These are phyloP conservation scores for Erodium chrysanthum DNA, from an alignment of 441 rosid genomes.

Conservation along the genomic window DNA sequence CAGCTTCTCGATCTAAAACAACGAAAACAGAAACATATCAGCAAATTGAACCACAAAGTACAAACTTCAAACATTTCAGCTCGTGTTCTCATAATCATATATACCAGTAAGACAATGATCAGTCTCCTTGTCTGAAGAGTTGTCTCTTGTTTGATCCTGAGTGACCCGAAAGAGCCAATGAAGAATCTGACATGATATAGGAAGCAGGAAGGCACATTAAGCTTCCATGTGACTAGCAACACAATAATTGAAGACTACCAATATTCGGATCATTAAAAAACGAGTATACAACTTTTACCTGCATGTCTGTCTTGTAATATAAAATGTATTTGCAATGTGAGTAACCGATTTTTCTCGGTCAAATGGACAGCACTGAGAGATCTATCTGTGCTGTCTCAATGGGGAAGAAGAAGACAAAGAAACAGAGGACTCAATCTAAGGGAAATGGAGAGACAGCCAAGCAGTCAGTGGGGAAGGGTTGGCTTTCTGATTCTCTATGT, in stretches of 20 bases:
- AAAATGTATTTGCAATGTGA: background rate
- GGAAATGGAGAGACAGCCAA: conserved; percentile 33
- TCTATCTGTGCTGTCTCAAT: conserved; percentile 39
- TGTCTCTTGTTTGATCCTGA: conserved; percentile 24
- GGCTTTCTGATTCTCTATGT: conserved; percentile 26
- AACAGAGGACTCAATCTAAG: conserved; percentile 24
- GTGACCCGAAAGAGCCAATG: conserved; percentile 39
- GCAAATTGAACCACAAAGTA: background rate
- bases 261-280: background rate
- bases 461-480: conserved; percentile 30
- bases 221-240: conserved; percentile 13
- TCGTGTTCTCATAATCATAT: too few species aligned
- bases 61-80: background rate
- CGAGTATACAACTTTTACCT: background rate
- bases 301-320: conserved; percentile 5
- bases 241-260: background rate
- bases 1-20: conserved; percentile 21
- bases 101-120: too few species aligned
- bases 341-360: conserved; percentile 28
- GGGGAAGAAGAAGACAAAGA: conserved; percentile 36
- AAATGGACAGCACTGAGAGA: conserved; percentile 36
- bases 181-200: conserved; percentile 46
- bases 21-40: background rate
- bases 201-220: conserved; percentile 16
- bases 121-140: conserved; percentile 10